Evolutionary conservation across 495 filamentous ascomycete species (phyloP).

Genomic region (Hypoxylon rickii): DNA sequence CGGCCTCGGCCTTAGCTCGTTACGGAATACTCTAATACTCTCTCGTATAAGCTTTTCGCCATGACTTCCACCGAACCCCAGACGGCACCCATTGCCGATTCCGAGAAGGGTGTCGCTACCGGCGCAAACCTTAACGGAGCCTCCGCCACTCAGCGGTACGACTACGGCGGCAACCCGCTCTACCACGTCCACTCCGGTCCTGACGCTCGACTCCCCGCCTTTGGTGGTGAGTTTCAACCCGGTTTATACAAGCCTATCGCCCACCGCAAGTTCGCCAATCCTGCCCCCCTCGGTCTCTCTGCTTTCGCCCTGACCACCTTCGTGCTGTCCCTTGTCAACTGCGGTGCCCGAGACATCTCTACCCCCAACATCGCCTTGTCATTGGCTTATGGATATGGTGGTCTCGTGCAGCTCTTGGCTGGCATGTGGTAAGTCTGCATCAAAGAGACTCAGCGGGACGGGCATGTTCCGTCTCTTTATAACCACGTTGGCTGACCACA

Average conservation of each 20-base stretch:
- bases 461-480: no score
- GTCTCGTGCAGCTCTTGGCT: constrained; percentile 87
- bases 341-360: constrained; percentile 62
- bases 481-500: neutral
- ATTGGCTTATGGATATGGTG: constrained; percentile 79
- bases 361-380: constrained; percentile 71
- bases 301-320: constrained; percentile 98
- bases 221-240: constrained; percentile 95
- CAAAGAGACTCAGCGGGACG: no score
- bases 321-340: constrained; percentile 85
- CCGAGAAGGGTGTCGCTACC: constrained; percentile 43
- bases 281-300: constrained; percentile 80
- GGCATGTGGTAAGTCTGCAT: constrained; percentile 99
- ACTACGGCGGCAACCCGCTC: constrained; percentile 70
- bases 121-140: constrained; percentile 37
- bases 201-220: constrained; percentile 70
- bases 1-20: no score
- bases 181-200: constrained; percentile 68
- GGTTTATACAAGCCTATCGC: constrained; percentile 81
- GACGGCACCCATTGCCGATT: constrained; percentile 26
- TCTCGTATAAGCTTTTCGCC: neutral
- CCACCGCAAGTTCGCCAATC: constrained; percentile 83
- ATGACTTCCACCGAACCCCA: constrained; percentile 36
- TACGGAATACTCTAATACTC: no score
- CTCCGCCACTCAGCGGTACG: constrained; percentile 40